Evolutionary conservation across 2,329 filamentous ascomycete genomes (phyloP).

Genomic region (Metarhizium robertsii): DNA sequence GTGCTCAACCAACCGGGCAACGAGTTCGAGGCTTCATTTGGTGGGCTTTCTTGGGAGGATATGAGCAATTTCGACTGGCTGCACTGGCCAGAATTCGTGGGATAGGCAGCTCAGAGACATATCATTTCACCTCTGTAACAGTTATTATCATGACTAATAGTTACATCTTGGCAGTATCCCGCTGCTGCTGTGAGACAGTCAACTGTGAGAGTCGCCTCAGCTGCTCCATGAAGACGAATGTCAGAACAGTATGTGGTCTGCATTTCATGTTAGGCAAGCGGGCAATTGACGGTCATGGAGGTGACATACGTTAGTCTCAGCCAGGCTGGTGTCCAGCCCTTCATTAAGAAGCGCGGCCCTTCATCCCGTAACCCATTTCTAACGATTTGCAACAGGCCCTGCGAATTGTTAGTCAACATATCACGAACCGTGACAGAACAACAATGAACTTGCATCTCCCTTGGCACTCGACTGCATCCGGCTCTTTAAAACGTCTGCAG

Average conservation of each 20-base stretch:
- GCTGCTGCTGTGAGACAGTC: not conserved
- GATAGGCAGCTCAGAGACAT: not conserved
- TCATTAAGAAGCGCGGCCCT: slow-evolving; percentile 33
- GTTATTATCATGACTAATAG: not conserved
- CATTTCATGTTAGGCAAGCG: not conserved
- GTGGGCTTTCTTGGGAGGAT: slow-evolving; percentile 50
- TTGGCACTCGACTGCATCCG: too few relatives aligned
- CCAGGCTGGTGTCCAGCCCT: slow-evolving; percentile 15
- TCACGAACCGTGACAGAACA: too few relatives aligned
- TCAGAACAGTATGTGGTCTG: slow-evolving; percentile 33
- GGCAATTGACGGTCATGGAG: slow-evolving; percentile 8
- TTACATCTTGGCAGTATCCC: not conserved
- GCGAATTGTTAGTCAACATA: not conserved
- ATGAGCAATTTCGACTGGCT: slow-evolving; percentile 50
- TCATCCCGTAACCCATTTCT: slow-evolving; percentile 25
- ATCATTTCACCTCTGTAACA: not conserved
- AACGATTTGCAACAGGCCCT: slow-evolving; percentile 24
- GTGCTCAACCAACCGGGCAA: slow-evolving; percentile 55
- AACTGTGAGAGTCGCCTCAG: slow-evolving; percentile 22
- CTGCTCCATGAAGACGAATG: slow-evolving; percentile 37
- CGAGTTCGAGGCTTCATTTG: slow-evolving; percentile 45
- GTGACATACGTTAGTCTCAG: too few relatives aligned
- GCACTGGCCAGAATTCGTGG: slow-evolving; percentile 35
- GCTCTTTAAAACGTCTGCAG: too few relatives aligned
- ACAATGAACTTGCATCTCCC: too few relatives aligned